These are phyloP conservation scores for Ampelocalamus luodianensis DNA, from an alignment of 176 grass and related monocot genomes.

Conservation along the genomic window DNA sequence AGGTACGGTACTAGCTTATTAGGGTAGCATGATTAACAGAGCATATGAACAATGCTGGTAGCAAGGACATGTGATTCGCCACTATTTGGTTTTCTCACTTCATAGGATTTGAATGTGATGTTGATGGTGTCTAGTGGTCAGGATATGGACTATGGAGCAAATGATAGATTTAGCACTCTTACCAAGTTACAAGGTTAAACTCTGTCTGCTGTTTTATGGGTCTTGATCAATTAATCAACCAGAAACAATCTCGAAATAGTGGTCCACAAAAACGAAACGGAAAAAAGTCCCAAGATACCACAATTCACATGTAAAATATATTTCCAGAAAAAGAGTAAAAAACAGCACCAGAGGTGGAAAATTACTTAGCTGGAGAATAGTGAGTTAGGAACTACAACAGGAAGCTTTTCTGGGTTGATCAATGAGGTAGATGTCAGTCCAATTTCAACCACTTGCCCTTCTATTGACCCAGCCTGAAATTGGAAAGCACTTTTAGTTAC, in stretches of 20 bases:
- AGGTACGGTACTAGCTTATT: neutral
- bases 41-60: too few species aligned
- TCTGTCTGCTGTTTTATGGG: neutral
- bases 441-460: conserved; percentile 77
- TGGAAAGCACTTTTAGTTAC: conserved; percentile 26
- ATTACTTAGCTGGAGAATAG: conserved; percentile 74
- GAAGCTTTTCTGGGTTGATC: conserved; percentile 70
- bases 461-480: conserved; percentile 77
- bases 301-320: neutral
- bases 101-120: neutral
- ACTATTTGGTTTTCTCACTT: neutral
- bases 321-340: neutral
- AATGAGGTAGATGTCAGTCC: conserved; percentile 65
- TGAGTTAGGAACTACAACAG: conserved; percentile 71
- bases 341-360: neutral
- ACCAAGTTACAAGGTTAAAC: conserved; percentile 7
- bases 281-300: neutral
- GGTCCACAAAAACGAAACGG: neutral
- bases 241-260: neutral
- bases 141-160: neutral
- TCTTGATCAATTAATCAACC: neutral
- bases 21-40: too few species aligned
- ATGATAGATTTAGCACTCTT: neutral
- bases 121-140: neutral
- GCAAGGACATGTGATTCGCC: neutral